Percentiles rank a stretch among this genome's conserved stretches.
Evolutionary conservation across 345 rosid genomes (phyloP).

Genomic region (Salix caprea): DNA sequence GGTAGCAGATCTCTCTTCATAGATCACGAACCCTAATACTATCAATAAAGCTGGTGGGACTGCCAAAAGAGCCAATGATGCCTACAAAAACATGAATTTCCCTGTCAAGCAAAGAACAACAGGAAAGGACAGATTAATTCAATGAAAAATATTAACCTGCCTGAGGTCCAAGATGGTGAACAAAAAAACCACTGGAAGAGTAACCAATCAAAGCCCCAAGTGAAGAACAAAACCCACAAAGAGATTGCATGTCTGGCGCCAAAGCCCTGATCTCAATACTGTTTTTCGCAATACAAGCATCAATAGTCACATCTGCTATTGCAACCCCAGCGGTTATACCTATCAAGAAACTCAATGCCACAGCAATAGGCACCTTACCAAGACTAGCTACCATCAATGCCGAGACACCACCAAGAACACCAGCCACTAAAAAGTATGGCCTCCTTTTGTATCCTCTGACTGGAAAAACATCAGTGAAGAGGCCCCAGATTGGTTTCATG

Average conservation of each 20-base stretch:
- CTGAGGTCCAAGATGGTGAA: constrained; percentile 73
- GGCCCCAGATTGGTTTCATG: constrained; percentile 79
- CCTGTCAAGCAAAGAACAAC: background rate
- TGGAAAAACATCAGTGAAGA: constrained; percentile 69
- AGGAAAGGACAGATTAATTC: background rate
- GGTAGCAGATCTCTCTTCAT: constrained; percentile 42
- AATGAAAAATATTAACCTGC: constrained; percentile 17
- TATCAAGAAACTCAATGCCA: constrained; percentile 56
- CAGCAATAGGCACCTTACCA: constrained; percentile 43
- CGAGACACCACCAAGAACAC: constrained; percentile 52
- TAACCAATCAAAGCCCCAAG: constrained; percentile 73
- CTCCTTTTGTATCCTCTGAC: constrained; percentile 60
- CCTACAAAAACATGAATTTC: constrained; percentile 32
- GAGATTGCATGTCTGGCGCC: constrained; percentile 83
- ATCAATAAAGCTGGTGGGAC: constrained; percentile 48
- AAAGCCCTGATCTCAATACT: constrained; percentile 51
- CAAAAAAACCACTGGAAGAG: constrained; percentile 64
- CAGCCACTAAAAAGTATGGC: constrained; percentile 68
- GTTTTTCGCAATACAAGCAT: constrained; percentile 78
- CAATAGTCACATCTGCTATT: constrained; percentile 77
- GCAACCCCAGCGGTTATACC: constrained; percentile 73
- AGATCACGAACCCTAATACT: constrained; percentile 57
- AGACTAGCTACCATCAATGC: constrained; percentile 45
- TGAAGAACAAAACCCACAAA: constrained; percentile 73
- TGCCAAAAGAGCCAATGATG: constrained; percentile 60